Evolutionary conservation across 495 filamentous ascomycete species (phyloP).

Genomic region (Talaromyces adpressus): DNA sequence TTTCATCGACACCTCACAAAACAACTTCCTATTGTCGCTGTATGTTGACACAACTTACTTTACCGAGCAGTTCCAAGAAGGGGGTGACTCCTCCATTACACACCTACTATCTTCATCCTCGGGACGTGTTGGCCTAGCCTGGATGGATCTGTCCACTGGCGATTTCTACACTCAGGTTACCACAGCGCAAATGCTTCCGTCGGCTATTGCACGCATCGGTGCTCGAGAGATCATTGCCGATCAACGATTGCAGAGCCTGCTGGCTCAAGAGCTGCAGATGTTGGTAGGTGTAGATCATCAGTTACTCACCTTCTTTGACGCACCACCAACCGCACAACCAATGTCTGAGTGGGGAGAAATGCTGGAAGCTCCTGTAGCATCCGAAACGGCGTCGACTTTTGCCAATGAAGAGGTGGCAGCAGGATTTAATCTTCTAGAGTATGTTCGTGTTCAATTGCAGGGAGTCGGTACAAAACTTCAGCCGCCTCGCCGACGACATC

Average conservation of each 20-base stretch:
- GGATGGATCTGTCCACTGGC: constrained; percentile 92
- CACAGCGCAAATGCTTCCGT: constrained; percentile 61
- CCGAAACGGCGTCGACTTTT: constrained; percentile 33
- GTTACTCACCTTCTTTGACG: constrained; percentile 36
- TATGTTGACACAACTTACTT: constrained; percentile 38
- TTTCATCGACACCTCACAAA: constrained; percentile 86
- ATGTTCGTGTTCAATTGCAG: constrained; percentile 71
- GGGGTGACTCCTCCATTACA: constrained; percentile 17
- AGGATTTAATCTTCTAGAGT: constrained; percentile 70
- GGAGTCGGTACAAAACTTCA: constrained; percentile 79
- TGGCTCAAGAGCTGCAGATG: constrained; percentile 35
- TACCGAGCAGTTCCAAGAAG: constrained; percentile 6
- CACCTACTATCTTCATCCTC: constrained; percentile 33
- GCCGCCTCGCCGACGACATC: constrained; percentile 65
- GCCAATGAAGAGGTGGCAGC: constrained; percentile 47
- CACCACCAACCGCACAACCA: constrained; percentile 22
- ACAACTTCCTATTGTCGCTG: constrained; percentile 83
- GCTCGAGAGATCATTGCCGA: constrained; percentile 82
- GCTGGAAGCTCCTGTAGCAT: constrained; percentile 58
- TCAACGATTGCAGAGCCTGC: constrained; percentile 44
- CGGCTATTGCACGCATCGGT: constrained; percentile 71
- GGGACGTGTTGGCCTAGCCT: constrained; percentile 69
- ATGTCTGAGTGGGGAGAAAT: constrained; percentile 66
- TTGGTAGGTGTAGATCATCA: constrained; percentile 37
- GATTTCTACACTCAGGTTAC: constrained; percentile 86